These are phyloP conservation scores for Leptographium lundbergii DNA, from an alignment of 2,329 filamentous ascomycete species.

Conservation along the genomic window DNA sequence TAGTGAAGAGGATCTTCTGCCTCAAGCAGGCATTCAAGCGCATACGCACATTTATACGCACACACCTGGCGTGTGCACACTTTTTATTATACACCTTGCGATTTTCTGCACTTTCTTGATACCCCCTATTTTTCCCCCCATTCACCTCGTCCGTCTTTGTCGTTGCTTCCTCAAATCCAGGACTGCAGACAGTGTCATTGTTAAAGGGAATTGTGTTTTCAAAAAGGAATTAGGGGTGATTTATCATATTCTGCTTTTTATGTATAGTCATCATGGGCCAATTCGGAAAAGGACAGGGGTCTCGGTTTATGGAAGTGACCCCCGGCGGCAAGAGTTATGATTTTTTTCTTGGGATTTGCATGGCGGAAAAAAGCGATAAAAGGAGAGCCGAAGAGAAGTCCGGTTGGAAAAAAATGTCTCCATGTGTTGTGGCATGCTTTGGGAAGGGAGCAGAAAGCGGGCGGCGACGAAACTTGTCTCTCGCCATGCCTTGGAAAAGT, in stretches of 20 bases:
- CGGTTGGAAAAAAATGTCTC: neutral
- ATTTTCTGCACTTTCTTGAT: constrained; percentile 2
- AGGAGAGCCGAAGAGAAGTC: neutral
- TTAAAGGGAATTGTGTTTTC: neutral
- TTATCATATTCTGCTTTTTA: neutral
- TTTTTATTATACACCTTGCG: neutral
- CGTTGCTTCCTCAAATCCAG: neutral
- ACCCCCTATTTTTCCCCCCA: neutral
- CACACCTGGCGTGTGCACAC: neutral
- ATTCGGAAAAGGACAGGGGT: neutral
- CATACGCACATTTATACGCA: neutral
- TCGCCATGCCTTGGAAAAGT: neutral
- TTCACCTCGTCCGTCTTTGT: neutral
- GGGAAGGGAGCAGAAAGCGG: neutral
- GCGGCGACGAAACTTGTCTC: neutral
- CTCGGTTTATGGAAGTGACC: neutral
- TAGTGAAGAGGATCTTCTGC: neutral
- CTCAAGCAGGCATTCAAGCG: neutral
- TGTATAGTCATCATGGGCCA: neutral
- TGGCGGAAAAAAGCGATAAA: neutral
- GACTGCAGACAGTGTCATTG: neutral
- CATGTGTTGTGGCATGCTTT: neutral
- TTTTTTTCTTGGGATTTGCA: neutral
- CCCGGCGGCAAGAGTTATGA: neutral
- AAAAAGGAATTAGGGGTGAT: neutral